Base-by-base conservation (phyloP, 2,329 filamentous ascomycete genomes). In the Aspergillus arachidicola region DNA sequence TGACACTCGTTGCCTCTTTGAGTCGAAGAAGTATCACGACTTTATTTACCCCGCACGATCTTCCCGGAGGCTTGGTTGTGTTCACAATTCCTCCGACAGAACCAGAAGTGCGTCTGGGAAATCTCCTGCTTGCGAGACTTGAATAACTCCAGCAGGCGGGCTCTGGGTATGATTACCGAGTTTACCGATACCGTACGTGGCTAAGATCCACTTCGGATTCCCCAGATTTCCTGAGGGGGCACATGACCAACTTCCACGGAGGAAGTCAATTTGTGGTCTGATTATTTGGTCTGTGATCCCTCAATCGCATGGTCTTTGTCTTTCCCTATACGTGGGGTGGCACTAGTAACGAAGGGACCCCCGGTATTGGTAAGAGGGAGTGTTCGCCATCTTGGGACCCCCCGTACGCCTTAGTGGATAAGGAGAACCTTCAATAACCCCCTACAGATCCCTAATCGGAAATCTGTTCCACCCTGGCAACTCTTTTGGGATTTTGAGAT, bases 21-120 rank as follows among this genome's bases (percentile, higher is more conserved):
- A 26, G 12, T 53, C 14, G 16, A 53, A n/a, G 28, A 32, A 30
- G n/a, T 34, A 53, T 28, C 28, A 19, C 30, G 12, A 53, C 30
- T 34, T 55, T 38, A 36, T 26, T 55, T 55, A 55, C 51, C 51
- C 51, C 51, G 51, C 51, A 55, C 51, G 51, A 55, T 55, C 51
- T 38, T 55, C 32, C 51, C 51, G 32, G 51, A 55, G 51, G 51
- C 51, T 55, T 55, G 51, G 51, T 23, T 38, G 32, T 55, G 34
- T 55, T 55, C 6, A 38, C n/a, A 55, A 55, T 55, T 55, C 30
- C 51, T 38, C 51, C 51, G 51, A 54, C 28, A 32, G 21, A n/a
- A n/a, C 14, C 14, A 21, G 11, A 16, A 28, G 28, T 34, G n/a
- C 9, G 28, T n/a, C 16, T 51, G 30, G 28, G 28, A 51, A 32